phyloP scores from a whole-genome alignment of 768 basidiomycete genomes.

The Polyporus arcularius region DNA sequence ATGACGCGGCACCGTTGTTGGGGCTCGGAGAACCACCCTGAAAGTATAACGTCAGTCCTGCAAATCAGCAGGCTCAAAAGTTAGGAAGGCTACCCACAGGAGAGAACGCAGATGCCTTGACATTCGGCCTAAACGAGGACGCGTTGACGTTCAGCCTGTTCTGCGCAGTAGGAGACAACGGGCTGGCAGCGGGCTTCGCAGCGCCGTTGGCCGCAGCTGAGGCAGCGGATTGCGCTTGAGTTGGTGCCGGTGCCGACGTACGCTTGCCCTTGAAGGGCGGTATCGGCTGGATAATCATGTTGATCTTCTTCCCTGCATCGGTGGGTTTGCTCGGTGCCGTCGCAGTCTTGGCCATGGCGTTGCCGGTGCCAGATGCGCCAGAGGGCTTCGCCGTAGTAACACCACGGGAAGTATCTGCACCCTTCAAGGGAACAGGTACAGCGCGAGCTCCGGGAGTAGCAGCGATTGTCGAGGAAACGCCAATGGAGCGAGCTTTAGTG shows the following conservation, averaged over 20 bases:
- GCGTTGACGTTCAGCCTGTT: conserved; percentile 86
- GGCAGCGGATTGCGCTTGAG: conserved; percentile 32
- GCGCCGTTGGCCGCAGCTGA: conserved; percentile 27
- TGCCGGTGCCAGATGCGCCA: conserved; percentile 9
- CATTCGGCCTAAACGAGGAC: conserved; percentile 87
- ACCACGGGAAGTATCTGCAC: conserved; percentile 16
- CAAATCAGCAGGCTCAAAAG: conserved; percentile 31
- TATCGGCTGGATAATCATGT: conserved; percentile 86
- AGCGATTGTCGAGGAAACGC: conserved; percentile 42
- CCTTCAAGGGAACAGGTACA: conserved; percentile 31
- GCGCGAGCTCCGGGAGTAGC: conserved; percentile 37
- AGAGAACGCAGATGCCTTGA: conserved; percentile 67
- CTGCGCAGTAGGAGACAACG: conserved; percentile 55
- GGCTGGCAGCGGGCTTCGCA: conserved; percentile 32
- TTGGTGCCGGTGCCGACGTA: conserved; percentile 35
- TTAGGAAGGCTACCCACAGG: conserved; percentile 36
- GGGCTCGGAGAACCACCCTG: conserved; percentile 33
- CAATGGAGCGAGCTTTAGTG: conserved; percentile 65
- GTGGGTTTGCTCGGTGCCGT: conserved; percentile 22
- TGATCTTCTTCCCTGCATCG: conserved; percentile 36
- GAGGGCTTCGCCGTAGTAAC: conserved; percentile 18
- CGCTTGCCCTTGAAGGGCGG: conserved; percentile 84
- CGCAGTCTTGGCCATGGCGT: conserved; percentile 16
- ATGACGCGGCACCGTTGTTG: conserved; percentile 34
- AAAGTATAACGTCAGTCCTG: conserved; percentile 13